Percentiles rank a stretch among this genome's conserved stretches.
These are phyloP conservation scores for Cinnamomum micranthum DNA, from an alignment of 164 flowering plant genomes.

Conservation along the genomic window DNA sequence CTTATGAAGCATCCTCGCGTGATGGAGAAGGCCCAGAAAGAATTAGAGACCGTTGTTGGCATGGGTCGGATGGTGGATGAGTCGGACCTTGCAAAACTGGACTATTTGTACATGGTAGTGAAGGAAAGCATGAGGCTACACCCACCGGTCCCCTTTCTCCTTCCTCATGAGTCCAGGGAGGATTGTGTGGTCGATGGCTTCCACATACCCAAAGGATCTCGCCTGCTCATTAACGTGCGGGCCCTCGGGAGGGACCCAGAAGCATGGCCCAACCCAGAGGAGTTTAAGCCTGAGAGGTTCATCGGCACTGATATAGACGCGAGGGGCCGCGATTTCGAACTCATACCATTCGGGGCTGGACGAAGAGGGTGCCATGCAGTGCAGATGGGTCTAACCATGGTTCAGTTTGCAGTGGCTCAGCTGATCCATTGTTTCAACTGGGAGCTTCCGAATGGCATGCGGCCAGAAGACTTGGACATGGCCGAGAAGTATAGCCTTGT, in stretches of 20 bases:
- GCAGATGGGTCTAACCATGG: conserved; percentile 9
- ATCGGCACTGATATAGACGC: not conserved
- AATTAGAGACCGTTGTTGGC: conserved; percentile 14
- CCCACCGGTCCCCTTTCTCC: conserved; percentile 23
- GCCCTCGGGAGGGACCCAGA: conserved; percentile 23
- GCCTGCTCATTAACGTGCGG: conserved; percentile 24
- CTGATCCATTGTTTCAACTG: conserved; percentile 21
- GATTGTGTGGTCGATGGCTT: conserved; percentile 17
- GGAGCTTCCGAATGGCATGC: conserved; percentile 13
- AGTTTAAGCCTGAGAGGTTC: conserved; percentile 19
- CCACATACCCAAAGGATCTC: conserved; percentile 19
- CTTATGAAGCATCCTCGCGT: conserved; percentile 7
- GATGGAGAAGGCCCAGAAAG: conserved; percentile 16
- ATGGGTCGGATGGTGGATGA: conserved; percentile 13
- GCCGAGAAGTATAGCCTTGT: conserved; percentile 10
- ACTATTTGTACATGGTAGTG: conserved; percentile 26
- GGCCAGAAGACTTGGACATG: conserved; percentile 12
- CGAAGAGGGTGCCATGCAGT: conserved; percentile 15
- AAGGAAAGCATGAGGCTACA: conserved; percentile 29
- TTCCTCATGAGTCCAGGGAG: conserved; percentile 24
- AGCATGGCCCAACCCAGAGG: conserved; percentile 19
- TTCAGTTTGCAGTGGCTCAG: conserved; percentile 10
- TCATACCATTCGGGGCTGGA: conserved; percentile 17
- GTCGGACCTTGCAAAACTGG: conserved; percentile 4
- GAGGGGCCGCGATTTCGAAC: conserved; percentile 6